phyloP scores from a whole-genome alignment of 352 stramenopile genomes.

The Phytopythium chamaehyphon region DNA sequence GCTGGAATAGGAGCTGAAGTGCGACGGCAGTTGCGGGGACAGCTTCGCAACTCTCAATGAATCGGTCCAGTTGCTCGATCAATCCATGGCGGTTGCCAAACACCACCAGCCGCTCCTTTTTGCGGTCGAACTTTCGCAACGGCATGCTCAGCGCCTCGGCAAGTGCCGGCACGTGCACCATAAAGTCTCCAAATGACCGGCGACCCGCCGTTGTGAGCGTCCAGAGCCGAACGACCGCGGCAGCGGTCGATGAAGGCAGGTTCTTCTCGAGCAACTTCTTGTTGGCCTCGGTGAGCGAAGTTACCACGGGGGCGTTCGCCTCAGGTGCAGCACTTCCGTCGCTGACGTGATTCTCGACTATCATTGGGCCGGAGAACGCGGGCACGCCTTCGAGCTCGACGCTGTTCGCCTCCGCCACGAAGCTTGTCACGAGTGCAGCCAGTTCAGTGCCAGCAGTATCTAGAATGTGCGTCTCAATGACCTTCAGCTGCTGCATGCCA shows the following conservation, averaged over 20 bases:
- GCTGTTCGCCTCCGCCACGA: slow-evolving; percentile 55
- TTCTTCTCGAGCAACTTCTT: slow-evolving; percentile 60
- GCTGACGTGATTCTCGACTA: not conserved
- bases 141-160: slow-evolving; percentile 68
- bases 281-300: slow-evolving; percentile 51
- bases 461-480: slow-evolving; percentile 51
- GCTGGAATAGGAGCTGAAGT: slow-evolving; percentile 72
- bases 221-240: slow-evolving; percentile 58
- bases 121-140: slow-evolving; percentile 73
- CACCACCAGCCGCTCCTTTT: slow-evolving; percentile 74
- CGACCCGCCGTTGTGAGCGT: slow-evolving; percentile 56
- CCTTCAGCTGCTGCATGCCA: slow-evolving; percentile 42
- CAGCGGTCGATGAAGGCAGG: slow-evolving; percentile 43
- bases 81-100: slow-evolving; percentile 56
- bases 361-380: slow-evolving; percentile 16
- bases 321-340: slow-evolving; percentile 6
- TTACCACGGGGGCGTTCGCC: slow-evolving; percentile 11
- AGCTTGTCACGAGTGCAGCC: slow-evolving; percentile 53
- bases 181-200: slow-evolving; percentile 60
- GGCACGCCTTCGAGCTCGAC: slow-evolving; percentile 54
- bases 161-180: slow-evolving; percentile 47
- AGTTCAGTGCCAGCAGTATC: slow-evolving; percentile 47
- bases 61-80: slow-evolving; percentile 35
- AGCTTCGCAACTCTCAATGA: slow-evolving; percentile 6
- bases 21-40: slow-evolving; percentile 15